phyloP scores from a whole-genome alignment of 768 basidiomycete species.

The Suillus spraguei region DNA sequence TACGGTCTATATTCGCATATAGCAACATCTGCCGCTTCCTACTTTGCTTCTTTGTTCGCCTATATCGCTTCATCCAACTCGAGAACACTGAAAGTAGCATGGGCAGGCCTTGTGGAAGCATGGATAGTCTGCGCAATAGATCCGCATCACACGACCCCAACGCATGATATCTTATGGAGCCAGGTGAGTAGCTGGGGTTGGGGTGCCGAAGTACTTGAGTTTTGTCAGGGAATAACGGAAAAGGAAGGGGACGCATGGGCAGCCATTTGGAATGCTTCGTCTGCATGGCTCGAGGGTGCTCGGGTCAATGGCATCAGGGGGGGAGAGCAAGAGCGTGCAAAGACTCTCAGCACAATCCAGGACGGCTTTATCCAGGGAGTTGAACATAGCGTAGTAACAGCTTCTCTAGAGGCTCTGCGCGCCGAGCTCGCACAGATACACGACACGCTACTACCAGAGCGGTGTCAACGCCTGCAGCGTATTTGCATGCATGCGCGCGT shows the following conservation, averaged over 20 bases:
- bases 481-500: conserved; percentile 38
- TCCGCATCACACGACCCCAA: conserved; percentile 85
- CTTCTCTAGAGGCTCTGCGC: conserved; percentile 38
- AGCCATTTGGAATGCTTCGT: conserved; percentile 41
- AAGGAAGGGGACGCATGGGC: conserved; percentile 35
- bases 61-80: conserved; percentile 43
- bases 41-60: conserved; percentile 52
- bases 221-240: conserved; percentile 37
- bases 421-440: conserved; percentile 23
- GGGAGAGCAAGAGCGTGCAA: conserved; percentile 64
- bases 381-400: conserved; percentile 39
- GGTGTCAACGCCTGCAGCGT: conserved; percentile 18
- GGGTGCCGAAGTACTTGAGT: conserved; percentile 55
- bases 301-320: conserved; percentile 67
- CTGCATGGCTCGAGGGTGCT: conserved; percentile 78
- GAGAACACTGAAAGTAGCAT: conserved; percentile 45
- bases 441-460: not conserved
- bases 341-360: conserved; percentile 37
- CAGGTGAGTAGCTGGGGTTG: conserved; percentile 82
- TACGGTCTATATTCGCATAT: conserved; percentile 81
- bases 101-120: conserved; percentile 59
- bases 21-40: conserved; percentile 58
- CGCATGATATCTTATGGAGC: conserved; percentile 89
- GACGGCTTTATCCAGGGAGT: conserved; percentile 42
- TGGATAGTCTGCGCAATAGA: conserved; percentile 90